Evolutionary conservation across 257 asterid genomes (phyloP).

Genomic region (Verbena officinalis): DNA sequence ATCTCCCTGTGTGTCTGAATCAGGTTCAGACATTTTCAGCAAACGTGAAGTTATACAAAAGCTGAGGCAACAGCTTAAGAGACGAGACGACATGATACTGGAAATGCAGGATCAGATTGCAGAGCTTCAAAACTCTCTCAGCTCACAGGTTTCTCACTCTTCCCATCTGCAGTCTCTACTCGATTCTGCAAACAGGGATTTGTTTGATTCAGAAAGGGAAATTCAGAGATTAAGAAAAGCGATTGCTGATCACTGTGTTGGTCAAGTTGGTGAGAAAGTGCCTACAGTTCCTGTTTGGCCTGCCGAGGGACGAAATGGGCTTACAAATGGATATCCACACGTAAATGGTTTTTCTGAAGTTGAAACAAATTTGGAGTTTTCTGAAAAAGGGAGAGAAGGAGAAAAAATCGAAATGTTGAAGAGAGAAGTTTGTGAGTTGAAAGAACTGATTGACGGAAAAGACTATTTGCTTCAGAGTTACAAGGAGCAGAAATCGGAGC

Average conservation of each 20-base stretch:
- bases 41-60: slow-evolving; percentile 90
- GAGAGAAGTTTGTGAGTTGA: slow-evolving; percentile 71
- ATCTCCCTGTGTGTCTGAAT: slow-evolving; percentile 86
- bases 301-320: slow-evolving; percentile 49
- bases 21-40: slow-evolving; percentile 88
- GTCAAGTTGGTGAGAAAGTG: slow-evolving; percentile 46
- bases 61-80: slow-evolving; percentile 86
- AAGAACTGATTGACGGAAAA: slow-evolving; percentile 80
- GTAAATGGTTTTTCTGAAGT: slow-evolving; percentile 54
- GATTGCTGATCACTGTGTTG: slow-evolving; percentile 85
- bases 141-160: slow-evolving; percentile 63
- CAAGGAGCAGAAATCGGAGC: slow-evolving; percentile 86
- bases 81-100: slow-evolving; percentile 84
- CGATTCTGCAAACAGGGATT: slow-evolving; percentile 76
- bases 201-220: slow-evolving; percentile 80
- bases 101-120: slow-evolving; percentile 95
- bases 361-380: slow-evolving; percentile 39
- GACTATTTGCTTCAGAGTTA: slow-evolving; percentile 83
- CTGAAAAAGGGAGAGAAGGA: slow-evolving; percentile 53
- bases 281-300: slow-evolving; percentile 66
- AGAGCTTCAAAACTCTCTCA: slow-evolving; percentile 65
- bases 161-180: slow-evolving; percentile 74
- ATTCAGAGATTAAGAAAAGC: slow-evolving; percentile 84
- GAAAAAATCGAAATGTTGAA: slow-evolving; percentile 75
- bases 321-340: slow-evolving; percentile 57